A percentile compares a stretch with the other conserved stretches of the same genome.
Evolutionary conservation across 2,329 filamentous ascomycete species (phyloP).

Genomic region (Aspergillus novoparasiticus): DNA sequence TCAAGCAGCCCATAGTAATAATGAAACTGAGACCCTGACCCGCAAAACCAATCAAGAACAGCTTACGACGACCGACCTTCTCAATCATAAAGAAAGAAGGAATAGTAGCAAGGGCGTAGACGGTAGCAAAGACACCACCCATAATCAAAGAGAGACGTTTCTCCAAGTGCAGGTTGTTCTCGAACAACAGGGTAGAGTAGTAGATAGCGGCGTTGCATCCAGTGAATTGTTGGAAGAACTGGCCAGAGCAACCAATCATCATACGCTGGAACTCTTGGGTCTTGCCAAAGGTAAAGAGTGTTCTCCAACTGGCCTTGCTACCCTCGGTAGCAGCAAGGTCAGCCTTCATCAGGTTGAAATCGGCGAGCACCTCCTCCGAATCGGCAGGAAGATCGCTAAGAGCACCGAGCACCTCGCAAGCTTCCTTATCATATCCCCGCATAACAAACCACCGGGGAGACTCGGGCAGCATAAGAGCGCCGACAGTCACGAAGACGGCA

Average conservation of each 20-base stretch:
- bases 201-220: slow-evolving; percentile 52
- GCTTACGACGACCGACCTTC: slow-evolving; percentile 45
- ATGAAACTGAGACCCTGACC: slow-evolving; percentile 39
- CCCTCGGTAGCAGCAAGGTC: slow-evolving; percentile 43
- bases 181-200: slow-evolving; percentile 49
- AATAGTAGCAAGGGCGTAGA: slow-evolving; percentile 31
- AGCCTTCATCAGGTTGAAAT: slow-evolving; percentile 48
- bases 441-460: slow-evolving; percentile 57
- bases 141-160: slow-evolving; percentile 25
- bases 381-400: slow-evolving; percentile 35
- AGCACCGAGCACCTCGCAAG: neutral
- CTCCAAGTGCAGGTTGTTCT: slow-evolving; percentile 36
- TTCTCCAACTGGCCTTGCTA: slow-evolving; percentile 27
- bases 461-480: slow-evolving; percentile 48
- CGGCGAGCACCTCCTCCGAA: slow-evolving; percentile 28
- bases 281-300: slow-evolving; percentile 32
- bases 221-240: slow-evolving; percentile 48
- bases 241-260: slow-evolving; percentile 32
- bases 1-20: slow-evolving; percentile 39
- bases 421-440: neutral
- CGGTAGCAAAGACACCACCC: slow-evolving; percentile 31
- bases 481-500: slow-evolving; percentile 27
- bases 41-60: slow-evolving; percentile 34
- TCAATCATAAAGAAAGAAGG: slow-evolving; percentile 33
- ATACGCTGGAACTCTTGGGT: slow-evolving; percentile 36